Evolutionary conservation across 169 alveolate genomes (phyloP).

Genomic region (Perkinsus olseni): DNA sequence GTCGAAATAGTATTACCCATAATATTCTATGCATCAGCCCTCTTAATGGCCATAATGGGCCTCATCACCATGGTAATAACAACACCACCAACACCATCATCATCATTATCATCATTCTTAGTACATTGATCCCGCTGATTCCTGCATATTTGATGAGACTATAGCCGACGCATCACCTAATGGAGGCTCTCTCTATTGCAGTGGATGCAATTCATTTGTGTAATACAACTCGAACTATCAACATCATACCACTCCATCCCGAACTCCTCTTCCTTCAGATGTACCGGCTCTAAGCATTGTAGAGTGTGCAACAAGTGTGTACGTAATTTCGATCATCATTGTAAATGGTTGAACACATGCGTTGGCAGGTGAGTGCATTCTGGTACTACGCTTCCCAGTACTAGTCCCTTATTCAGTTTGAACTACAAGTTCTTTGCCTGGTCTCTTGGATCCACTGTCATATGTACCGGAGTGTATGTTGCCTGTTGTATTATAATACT

Average conservation of each 20-base stretch:
- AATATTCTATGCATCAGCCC: neutral
- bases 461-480: neutral
- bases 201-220: neutral
- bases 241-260: too few relatives aligned
- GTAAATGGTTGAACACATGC: slow-evolving; percentile 77
- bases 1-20: neutral
- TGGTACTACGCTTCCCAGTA: too few relatives aligned
- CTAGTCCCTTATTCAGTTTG: too few relatives aligned
- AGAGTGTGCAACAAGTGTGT: slow-evolving; percentile 74
- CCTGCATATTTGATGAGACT: neutral
- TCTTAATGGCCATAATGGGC: neutral
- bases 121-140: neutral
- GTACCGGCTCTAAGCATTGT: slow-evolving; percentile 51
- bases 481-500: neutral
- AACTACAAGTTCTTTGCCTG: neutral
- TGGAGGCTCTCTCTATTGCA: neutral
- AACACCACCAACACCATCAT: too few relatives aligned
- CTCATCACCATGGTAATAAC: neutral
- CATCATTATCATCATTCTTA: too few relatives aligned
- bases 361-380: slow-evolving; percentile 43
- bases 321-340: slow-evolving; percentile 73
- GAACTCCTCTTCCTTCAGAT: too few relatives aligned
- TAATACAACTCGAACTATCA: too few relatives aligned
- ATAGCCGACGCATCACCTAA: neutral
- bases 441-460: neutral